Conservation (phyloP, 257 asterid species). For the Solanum okadae region DNA sequence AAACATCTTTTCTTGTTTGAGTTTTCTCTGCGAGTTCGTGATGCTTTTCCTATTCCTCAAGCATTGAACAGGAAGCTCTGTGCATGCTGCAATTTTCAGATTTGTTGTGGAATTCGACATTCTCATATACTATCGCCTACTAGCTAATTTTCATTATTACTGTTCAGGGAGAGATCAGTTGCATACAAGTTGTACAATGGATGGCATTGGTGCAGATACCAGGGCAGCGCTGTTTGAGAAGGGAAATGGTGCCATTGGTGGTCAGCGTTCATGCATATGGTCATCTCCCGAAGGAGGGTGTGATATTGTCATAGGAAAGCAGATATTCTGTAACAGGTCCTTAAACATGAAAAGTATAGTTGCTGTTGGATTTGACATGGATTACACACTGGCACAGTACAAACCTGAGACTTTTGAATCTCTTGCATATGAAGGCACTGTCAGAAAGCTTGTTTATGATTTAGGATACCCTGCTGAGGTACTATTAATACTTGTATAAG, state of each 20-base stretch:
- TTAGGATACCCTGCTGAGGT: conserved; percentile 91
- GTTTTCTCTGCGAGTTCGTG: neutral
- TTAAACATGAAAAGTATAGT: conserved; percentile 81
- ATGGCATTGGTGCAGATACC: conserved; percentile 17
- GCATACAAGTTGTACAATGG: conserved; percentile 38
- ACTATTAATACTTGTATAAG: neutral
- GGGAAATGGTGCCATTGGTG: conserved; percentile 19
- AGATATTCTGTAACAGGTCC: conserved; percentile 89
- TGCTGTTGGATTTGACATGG: conserved; percentile 99
- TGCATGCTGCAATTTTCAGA: neutral
- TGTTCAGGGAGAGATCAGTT: conserved; percentile 37
- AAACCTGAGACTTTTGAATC: conserved; percentile 92
- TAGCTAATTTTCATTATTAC: conserved; percentile 4
- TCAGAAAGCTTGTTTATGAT: conserved; percentile 77
- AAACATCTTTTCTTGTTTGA: neutral
- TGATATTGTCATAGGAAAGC: conserved; percentile 56
- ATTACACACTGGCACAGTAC: conserved; percentile 91
- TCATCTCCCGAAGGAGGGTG: conserved; percentile 75
- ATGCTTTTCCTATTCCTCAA: neutral
- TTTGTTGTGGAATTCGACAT: neutral
- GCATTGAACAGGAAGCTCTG: neutral
- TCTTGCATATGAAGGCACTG: conserved; percentile 87
- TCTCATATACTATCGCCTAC: neutral
- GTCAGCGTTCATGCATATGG: conserved; percentile 48
- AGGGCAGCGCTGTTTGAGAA: conserved; percentile 30